These are phyloP conservation scores for Penicillium macrosclerotiorum DNA, from an alignment of 495 filamentous ascomycete species.

Conservation along the genomic window DNA sequence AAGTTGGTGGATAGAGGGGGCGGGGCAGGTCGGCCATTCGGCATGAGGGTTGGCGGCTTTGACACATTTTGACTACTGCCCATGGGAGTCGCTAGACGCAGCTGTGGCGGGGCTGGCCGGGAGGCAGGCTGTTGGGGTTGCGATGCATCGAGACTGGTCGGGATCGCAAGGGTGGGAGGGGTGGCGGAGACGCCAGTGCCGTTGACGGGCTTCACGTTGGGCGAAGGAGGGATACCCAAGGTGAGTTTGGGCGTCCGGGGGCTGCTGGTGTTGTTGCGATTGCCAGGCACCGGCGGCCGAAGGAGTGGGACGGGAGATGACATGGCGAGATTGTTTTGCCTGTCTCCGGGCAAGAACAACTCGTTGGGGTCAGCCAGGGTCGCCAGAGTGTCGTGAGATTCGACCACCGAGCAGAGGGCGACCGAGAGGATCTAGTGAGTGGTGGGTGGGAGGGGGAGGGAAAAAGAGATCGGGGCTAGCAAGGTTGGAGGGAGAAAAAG, in stretches of 20 bases:
- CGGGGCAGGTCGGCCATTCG: slow-evolving; percentile 51
- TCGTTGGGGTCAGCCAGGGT: slow-evolving; percentile 46
- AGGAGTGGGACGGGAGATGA: slow-evolving; percentile 78
- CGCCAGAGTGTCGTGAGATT: slow-evolving; percentile 39
- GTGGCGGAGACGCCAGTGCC: slow-evolving; percentile 30
- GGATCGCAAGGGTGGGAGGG: too few relatives aligned
- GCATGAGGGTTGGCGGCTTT: slow-evolving; percentile 51
- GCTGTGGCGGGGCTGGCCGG: slow-evolving; percentile 63
- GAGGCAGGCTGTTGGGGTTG: slow-evolving; percentile 23
- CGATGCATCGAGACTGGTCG: slow-evolving; percentile 8
- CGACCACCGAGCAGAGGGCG: slow-evolving; percentile 18
- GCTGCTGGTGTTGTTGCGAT: slow-evolving; percentile 54
- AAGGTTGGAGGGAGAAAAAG: slow-evolving; percentile 1
- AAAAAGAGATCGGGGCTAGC: neutral
- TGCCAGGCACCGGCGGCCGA: slow-evolving; percentile 78
- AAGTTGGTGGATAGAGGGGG: slow-evolving; percentile 55
- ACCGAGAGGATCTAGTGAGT: slow-evolving; percentile 3
- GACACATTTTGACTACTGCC: slow-evolving; percentile 64
- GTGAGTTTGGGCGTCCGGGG: slow-evolving; percentile 74
- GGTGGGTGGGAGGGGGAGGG: slow-evolving; percentile 1
- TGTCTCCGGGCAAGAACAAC: slow-evolving; percentile 47
- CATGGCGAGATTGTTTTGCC: slow-evolving; percentile 62
- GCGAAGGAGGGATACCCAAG: slow-evolving; percentile 82
- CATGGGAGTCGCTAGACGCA: slow-evolving; percentile 83
- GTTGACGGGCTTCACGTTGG: slow-evolving; percentile 67